Evolutionary conservation across 2,329 filamentous ascomycete genomes (phyloP).

Genomic region (Colletotrichum spinosum): DNA sequence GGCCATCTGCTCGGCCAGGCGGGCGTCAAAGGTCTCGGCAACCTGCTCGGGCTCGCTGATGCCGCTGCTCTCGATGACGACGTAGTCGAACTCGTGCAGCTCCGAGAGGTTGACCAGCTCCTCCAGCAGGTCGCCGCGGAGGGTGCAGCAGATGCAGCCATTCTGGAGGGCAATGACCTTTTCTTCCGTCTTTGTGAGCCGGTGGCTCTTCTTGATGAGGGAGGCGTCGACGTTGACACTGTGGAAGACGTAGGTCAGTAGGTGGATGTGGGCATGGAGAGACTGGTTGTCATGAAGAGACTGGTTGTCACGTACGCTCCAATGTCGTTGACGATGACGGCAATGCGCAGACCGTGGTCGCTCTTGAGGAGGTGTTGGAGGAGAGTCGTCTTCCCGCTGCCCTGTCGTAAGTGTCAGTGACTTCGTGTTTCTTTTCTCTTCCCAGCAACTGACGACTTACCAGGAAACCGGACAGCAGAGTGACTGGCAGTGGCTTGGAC

Average conservation of each 20-base stretch:
- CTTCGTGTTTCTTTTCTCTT: too few species aligned
- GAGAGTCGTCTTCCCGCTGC: constrained; percentile 78
- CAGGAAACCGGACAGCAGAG: constrained; percentile 70
- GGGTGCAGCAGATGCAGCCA: constrained; percentile 81
- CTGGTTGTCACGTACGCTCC: constrained; percentile 57
- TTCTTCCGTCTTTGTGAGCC: constrained; percentile 69
- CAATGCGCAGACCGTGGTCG: constrained; percentile 75
- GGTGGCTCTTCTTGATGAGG: constrained; percentile 67
- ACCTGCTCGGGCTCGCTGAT: constrained; percentile 81
- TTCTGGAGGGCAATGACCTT: constrained; percentile 77
- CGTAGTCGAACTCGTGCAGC: constrained; percentile 74
- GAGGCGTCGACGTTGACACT: constrained; percentile 75
- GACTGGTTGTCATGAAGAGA: background rate
- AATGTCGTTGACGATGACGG: constrained; percentile 81
- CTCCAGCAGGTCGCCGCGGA: constrained; percentile 77
- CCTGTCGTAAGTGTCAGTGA: constrained; percentile 51
- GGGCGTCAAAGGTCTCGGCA: constrained; percentile 76
- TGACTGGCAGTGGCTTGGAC: constrained; percentile 63
- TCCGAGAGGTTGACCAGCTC: constrained; percentile 75
- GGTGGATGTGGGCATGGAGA: background rate
- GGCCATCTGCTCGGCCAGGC: constrained; percentile 61
- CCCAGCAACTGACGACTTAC: constrained; percentile 44
- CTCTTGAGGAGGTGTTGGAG: constrained; percentile 76
- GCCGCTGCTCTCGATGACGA: constrained; percentile 77
- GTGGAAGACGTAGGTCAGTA: background rate